Conservation (phyloP, 768 basidiomycete genomes). For the Mycena capillaripes region DNA sequence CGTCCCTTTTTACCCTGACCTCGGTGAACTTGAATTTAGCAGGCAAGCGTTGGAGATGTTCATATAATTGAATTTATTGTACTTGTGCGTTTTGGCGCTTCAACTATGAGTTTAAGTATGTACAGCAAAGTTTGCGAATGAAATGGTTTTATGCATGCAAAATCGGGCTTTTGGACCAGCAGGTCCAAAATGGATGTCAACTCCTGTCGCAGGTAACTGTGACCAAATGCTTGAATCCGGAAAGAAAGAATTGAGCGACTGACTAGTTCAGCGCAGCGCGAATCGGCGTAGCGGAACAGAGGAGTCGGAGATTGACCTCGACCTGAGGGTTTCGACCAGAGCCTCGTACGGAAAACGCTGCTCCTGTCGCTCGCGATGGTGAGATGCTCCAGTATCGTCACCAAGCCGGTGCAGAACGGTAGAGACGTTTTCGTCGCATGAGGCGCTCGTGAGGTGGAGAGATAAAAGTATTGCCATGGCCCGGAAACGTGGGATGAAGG, state of each 20-base stretch:
- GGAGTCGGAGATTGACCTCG: neutral
- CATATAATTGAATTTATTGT: conserved; percentile 67
- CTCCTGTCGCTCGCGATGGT: neutral
- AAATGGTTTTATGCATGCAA: too few relatives aligned
- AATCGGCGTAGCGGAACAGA: neutral
- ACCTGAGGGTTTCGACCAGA: neutral
- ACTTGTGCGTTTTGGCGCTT: too few relatives aligned
- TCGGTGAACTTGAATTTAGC: conserved; percentile 92
- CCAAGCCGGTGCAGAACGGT: neutral
- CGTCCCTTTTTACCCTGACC: conserved; percentile 94
- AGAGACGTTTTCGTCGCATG: neutral
- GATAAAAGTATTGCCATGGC: neutral
- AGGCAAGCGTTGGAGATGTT: conserved; percentile 87
- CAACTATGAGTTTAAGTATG: too few relatives aligned
- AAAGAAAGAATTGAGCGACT: neutral
- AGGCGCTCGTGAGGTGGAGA: neutral
- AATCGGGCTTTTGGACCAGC: too few relatives aligned
- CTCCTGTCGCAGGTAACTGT: neutral
- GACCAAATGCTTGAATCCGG: neutral
- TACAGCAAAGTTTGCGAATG: neutral
- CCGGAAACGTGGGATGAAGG: neutral
- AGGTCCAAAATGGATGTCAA: neutral
- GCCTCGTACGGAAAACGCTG: neutral
- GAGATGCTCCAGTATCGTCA: neutral
- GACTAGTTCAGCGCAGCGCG: neutral